Evolutionary conservation across 225 moss, liverwort and hornwort species (phyloP).

Genomic region (Pseudisothecium myosuroides): DNA sequence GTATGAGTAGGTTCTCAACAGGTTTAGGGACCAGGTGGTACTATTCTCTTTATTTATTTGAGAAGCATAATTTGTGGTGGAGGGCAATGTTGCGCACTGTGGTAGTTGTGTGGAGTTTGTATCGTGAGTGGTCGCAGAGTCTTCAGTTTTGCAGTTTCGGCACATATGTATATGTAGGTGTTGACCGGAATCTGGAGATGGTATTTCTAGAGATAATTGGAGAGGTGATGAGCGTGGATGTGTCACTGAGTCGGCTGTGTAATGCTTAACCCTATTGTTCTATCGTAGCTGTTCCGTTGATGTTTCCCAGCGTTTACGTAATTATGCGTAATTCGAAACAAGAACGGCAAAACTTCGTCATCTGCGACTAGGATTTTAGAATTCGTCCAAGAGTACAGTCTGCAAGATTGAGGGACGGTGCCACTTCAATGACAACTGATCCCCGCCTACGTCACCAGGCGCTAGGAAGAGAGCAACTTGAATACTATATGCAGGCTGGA

Average conservation of each 20-base stretch:
- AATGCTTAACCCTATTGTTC: too few relatives aligned
- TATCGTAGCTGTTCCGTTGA: too few relatives aligned
- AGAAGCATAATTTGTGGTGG: constrained; percentile 22
- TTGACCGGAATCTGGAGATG: too few relatives aligned
- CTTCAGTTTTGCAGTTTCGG: neutral
- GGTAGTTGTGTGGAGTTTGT: neutral
- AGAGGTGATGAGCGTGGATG: too few relatives aligned
- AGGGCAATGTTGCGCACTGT: neutral
- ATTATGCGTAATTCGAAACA: neutral
- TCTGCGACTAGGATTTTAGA: neutral
- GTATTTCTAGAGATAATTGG: too few relatives aligned
- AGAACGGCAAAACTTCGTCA: neutral
- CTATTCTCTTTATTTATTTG: constrained; percentile 23
- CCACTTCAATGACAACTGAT: neutral
- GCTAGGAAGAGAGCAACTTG: neutral
- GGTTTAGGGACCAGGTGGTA: constrained; percentile 24
- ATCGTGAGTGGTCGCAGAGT: neutral
- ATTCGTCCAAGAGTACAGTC: neutral
- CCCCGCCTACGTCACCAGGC: neutral
- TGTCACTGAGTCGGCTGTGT: too few relatives aligned
- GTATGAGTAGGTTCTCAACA: constrained; percentile 24
- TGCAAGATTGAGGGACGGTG: neutral
- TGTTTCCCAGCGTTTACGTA: too few relatives aligned
- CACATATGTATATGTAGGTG: neutral
- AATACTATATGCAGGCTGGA: neutral